These are phyloP conservation scores for Venturia effusa DNA, from an alignment of 2,329 filamentous ascomycete species.

Conservation along the genomic window DNA sequence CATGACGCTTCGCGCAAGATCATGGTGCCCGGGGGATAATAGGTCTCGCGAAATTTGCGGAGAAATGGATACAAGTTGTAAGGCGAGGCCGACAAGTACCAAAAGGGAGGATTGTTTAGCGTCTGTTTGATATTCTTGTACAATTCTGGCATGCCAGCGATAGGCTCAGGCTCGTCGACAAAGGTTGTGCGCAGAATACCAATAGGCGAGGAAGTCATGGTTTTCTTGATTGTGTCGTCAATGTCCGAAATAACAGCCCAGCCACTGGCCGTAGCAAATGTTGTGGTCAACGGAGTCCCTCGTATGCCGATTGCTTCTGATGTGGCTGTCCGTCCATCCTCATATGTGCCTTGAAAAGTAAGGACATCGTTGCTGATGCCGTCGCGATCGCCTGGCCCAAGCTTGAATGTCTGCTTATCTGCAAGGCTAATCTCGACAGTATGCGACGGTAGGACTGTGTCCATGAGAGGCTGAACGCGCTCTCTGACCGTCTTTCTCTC, in stretches of 20 bases:
- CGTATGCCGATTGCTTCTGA: conserved; percentile 22
- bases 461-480: conserved; percentile 66
- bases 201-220: conserved; percentile 65
- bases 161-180: conserved; percentile 58
- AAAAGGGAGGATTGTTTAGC: conserved; percentile 60
- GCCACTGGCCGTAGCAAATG: conserved; percentile 64
- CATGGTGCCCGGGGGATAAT: conserved; percentile 70
- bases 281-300: conserved; percentile 52
- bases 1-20: conserved; percentile 77
- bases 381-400: conserved; percentile 61
- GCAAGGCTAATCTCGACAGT: conserved; percentile 55
- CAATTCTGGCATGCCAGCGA: conserved; percentile 74
- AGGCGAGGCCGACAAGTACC: conserved; percentile 87
- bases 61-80: conserved; percentile 92
- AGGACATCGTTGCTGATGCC: conserved; percentile 60
- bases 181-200: conserved; percentile 81
- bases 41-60: conserved; percentile 55
- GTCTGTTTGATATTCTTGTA: conserved; percentile 54
- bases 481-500: conserved; percentile 50
- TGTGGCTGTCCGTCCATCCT: conserved; percentile 22
- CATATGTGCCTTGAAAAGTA: conserved; percentile 35
- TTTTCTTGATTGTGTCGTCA: conserved; percentile 93
- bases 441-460: conserved; percentile 61
- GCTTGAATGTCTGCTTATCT: conserved; percentile 21
- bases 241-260: conserved; percentile 85